These are phyloP conservation scores for Acacia acuminata DNA, from an alignment of 306 rosid species.

Conservation along the genomic window DNA sequence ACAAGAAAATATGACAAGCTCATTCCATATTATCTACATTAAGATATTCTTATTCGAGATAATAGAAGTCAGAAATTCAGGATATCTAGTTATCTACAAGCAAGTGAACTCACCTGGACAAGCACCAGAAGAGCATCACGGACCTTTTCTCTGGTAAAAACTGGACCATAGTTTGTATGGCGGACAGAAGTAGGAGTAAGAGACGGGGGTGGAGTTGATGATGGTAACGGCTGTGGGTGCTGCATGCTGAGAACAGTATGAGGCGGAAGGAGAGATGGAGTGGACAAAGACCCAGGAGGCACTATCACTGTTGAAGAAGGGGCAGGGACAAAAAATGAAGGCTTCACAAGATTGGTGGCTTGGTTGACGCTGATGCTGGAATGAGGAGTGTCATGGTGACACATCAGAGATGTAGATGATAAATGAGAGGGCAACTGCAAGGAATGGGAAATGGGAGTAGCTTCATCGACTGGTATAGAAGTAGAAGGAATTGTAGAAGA, in stretches of 20 bases:
- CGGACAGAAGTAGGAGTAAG: conserved; percentile 49
- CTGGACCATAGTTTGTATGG: conserved; percentile 45
- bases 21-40: background rate
- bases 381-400: conserved; percentile 44
- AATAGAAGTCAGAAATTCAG: background rate
- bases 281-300: conserved; percentile 40
- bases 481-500: conserved; percentile 37
- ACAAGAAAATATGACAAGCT: conserved; percentile 6
- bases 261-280: conserved; percentile 53
- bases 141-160: conserved; percentile 54
- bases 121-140: conserved; percentile 59
- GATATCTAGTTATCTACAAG: conserved; percentile 13
- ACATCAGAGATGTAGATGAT: conserved; percentile 42
- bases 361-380: conserved; percentile 40
- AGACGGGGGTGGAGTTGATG: conserved; percentile 59
- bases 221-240: conserved; percentile 60
- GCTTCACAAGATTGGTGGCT: conserved; percentile 53
- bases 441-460: conserved; percentile 42
- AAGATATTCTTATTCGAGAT: background rate
- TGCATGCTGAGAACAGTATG: conserved; percentile 43
- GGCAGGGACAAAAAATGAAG: conserved; percentile 50
- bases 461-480: conserved; percentile 40
- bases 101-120: conserved; percentile 56
- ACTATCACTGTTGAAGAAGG: conserved; percentile 42
- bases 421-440: conserved; percentile 48